Base-by-base conservation (phyloP, 2,329 filamentous ascomycete species). In the Arthrocladium fulminans region DNA sequence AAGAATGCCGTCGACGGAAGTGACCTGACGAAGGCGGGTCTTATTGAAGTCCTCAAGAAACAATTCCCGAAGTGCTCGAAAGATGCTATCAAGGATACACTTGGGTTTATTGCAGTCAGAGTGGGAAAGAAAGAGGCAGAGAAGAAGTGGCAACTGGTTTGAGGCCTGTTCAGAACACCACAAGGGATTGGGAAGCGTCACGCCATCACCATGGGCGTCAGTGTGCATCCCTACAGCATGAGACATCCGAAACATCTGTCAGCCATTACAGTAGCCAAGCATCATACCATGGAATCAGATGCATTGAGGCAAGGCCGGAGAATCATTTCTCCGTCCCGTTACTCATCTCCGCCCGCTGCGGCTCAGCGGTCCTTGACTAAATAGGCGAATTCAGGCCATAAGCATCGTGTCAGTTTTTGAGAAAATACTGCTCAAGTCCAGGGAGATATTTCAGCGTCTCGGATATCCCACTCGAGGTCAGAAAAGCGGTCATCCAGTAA, bases 1-100 rank as follows among this genome's bases (percentile, higher is more conserved):
- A 88, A 83, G 63, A 68, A 73, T 24, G 79, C 79, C 1, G 73
- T 94, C n/a, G 67, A 81, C 43, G 84, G 81, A 15, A 84, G 79
- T 53, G 77, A 84, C 65, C 70, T 88, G 42, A 85, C 79, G 32
- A 92, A 92, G 66, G 66, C 81, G 1, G 86, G 84, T 6, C 68
- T 92, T 57, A 73, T 87, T 7, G 86, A 90, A 63, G 74, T 84
- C 3, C 65, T 94, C 51, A 86, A 88, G 65, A 82, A 84, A 61
- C 74, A 79, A 70, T 88, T 90, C 56, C 79, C 82, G 1, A 81
- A 81, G 52, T 75, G 82, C 39, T 78, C 82, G 1, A 86, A 83
- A 58, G 77, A 80, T 17, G 77, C 80, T 20, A 80, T 94, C 57
- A 84, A 80, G 60, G 76, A 80, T 46, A 89, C 85, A 0, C 67